Conservation (phyloP, 2,329 filamentous ascomycete genomes). For the Cladosporium sp. region DNA sequence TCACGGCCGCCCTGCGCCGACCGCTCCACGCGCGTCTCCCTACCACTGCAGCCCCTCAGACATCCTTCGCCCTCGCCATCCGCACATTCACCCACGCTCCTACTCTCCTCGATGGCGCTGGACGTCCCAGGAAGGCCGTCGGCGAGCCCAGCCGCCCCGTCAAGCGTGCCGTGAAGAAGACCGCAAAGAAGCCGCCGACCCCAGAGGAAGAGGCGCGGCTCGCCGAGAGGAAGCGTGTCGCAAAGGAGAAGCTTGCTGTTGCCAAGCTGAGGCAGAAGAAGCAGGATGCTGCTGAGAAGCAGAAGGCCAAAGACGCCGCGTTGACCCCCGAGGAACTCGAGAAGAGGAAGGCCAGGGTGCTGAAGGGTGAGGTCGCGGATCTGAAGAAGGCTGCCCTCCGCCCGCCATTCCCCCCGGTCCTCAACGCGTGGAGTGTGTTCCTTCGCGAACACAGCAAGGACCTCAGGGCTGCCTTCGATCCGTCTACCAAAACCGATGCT, state of each 20-base stretch:
- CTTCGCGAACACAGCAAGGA: slow-evolving; percentile 16
- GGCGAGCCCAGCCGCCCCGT: slow-evolving; percentile 34
- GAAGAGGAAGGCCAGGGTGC: slow-evolving; percentile 14
- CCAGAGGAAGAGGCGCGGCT: slow-evolving; percentile 20
- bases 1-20: slow-evolving; percentile 27
- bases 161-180: slow-evolving; percentile 33
- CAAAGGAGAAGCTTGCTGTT: slow-evolving; percentile 19
- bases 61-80: slow-evolving; percentile 16
- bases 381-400: slow-evolving; percentile 41
- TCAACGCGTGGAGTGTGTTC: slow-evolving; percentile 32
- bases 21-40: slow-evolving; percentile 24
- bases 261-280: slow-evolving; percentile 20
- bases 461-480: neutral
- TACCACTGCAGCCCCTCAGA: slow-evolving; percentile 18
- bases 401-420: slow-evolving; percentile 29
- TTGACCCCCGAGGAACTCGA: slow-evolving; percentile 21
- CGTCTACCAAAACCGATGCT: neutral
- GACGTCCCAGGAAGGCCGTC: slow-evolving; percentile 34
- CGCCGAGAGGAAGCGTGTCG: slow-evolving; percentile 22
- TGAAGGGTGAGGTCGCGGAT: slow-evolving; percentile 32
- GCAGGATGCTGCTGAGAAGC: slow-evolving; percentile 27
- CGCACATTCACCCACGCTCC: slow-evolving; percentile 21
- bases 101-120: slow-evolving; percentile 27
- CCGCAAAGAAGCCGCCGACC: slow-evolving; percentile 23
- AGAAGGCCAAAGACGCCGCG: slow-evolving; percentile 18